Evolutionary conservation across 1,284 basidiomycete genomes (phyloP).

Genomic region (Schizophyllum commune): DNA sequence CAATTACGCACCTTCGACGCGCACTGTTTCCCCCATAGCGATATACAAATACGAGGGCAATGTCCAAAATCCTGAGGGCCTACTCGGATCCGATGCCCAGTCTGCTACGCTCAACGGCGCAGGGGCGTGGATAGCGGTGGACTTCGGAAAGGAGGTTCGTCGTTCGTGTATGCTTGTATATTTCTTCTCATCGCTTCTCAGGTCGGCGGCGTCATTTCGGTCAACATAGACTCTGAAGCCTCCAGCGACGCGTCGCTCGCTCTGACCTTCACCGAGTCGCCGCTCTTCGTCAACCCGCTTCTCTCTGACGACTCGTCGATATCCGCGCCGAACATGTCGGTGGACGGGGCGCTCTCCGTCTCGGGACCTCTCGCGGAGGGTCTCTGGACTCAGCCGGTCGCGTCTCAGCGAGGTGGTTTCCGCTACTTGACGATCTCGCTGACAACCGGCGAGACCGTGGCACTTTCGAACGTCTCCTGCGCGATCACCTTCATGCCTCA

Average conservation of each 20-base stretch:
- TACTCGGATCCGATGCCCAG: conserved; percentile 22
- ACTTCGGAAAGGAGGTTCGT: conserved; percentile 37
- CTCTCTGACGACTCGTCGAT: conserved; percentile 38
- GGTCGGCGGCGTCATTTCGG: conserved; percentile 39
- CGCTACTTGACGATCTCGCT: conserved; percentile 48
- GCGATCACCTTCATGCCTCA: conserved; percentile 51
- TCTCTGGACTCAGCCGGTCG: conserved; percentile 40
- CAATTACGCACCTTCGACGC: conserved; percentile 34
- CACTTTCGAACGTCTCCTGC: conserved; percentile 45
- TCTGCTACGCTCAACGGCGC: conserved; percentile 23
- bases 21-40: conserved; percentile 29
- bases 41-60: conserved; percentile 26
- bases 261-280: conserved; percentile 41
- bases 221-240: conserved; percentile 25
- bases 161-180: neutral
- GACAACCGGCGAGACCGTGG: conserved; percentile 24
- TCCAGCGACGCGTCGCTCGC: conserved; percentile 22
- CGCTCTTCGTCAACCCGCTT: conserved; percentile 32
- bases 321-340: conserved; percentile 31
- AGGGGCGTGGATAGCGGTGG: conserved; percentile 34
- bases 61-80: conserved; percentile 19
- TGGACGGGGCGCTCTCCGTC: conserved; percentile 39
- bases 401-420: conserved; percentile 43
- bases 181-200: conserved; percentile 9
- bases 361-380: conserved; percentile 28